Evolutionary conservation across 2,329 filamentous ascomycete species (phyloP), one percentile per base, ranked within the genome.

Genomic region (Fusarium armeniacum): DNA sequence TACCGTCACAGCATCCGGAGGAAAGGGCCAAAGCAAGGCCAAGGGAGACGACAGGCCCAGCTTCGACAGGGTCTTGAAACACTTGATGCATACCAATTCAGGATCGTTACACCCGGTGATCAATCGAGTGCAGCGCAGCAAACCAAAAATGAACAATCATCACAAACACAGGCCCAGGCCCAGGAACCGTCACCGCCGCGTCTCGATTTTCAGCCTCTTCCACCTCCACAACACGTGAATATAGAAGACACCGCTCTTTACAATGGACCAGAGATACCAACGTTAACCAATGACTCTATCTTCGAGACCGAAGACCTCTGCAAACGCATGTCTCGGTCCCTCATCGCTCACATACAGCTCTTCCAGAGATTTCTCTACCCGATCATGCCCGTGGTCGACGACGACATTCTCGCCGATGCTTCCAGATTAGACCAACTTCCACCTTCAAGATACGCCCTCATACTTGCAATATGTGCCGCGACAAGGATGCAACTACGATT

Each of bases 361-460:
- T 78, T 78, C 47, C 69, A 78, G n/a, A 69, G 69, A n/a, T 65
- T 74, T n/a, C 53, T 78, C 16, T 78, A 76, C 36, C 76, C 77
- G 1, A 78, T 78, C 7, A 77, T 78, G 76, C 77, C 77, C 18
- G 75, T 76, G 1, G 60, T 78, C 9, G 69, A 77, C 24, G 75
- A 75, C 6, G 72, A 74, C n/a, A 64, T 78, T 18, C 54, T 76
- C 3, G 36, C 68, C 8, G 77, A 78, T 47, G 74, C 74, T 15
- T 50, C 62, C 10, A 67, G 71, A 11, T 41, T 77, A 11, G 69
- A 74, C 4, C 61, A 71, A n/a, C 38, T 78, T 3, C 41, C 76
- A 0, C 73, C 76, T 1, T 70, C 74, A 9, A 60, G 76, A 28
- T 76, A 78, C 43, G 74, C 75, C 30, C 67, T 78, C 16, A 69